phyloP scores from a whole-genome alignment of 257 asterid species.

The Solanum bulbocastanum region DNA sequence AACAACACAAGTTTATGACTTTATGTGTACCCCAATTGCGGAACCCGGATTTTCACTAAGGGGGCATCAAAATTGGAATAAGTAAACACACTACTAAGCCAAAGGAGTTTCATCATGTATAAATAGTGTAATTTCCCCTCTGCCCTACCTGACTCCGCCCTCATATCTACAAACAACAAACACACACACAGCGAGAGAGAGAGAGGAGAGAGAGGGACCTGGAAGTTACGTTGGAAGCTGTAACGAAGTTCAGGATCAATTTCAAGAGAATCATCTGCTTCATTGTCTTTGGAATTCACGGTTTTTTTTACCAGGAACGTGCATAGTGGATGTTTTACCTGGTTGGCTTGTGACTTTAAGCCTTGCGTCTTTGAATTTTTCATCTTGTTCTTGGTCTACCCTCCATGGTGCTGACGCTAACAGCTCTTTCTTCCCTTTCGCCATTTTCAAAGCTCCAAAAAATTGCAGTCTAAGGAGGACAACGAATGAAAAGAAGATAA shows the following conservation, averaged over 20 bases:
- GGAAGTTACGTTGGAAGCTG: constrained; percentile 91
- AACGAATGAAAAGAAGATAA: background rate
- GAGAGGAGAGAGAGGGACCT: constrained; percentile 29
- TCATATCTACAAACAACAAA: background rate
- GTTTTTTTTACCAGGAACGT: constrained; percentile 61
- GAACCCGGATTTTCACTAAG: background rate
- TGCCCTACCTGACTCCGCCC: background rate
- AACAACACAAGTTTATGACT: background rate
- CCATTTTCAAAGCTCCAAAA: constrained; percentile 12
- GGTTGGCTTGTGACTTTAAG: constrained; percentile 74
- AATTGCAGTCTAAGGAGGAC: background rate
- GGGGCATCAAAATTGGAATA: background rate
- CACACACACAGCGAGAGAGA: background rate
- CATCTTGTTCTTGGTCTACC: constrained; percentile 35
- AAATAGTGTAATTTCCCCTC: background rate
- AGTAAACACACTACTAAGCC: background rate
- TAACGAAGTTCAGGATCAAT: constrained; percentile 90
- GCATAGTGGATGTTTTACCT: constrained; percentile 77
- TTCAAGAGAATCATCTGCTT: constrained; percentile 44
- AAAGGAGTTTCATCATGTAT: background rate
- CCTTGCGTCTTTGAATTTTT: constrained; percentile 70
- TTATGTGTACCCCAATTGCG: background rate
- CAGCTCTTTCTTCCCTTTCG: constrained; percentile 78
- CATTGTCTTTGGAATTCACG: constrained; percentile 20
- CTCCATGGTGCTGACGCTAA: constrained; percentile 96